These are phyloP conservation scores for Wickerhamia fluorescens DNA, from an alignment of 805 yeast genomes.

Conservation along the genomic window DNA sequence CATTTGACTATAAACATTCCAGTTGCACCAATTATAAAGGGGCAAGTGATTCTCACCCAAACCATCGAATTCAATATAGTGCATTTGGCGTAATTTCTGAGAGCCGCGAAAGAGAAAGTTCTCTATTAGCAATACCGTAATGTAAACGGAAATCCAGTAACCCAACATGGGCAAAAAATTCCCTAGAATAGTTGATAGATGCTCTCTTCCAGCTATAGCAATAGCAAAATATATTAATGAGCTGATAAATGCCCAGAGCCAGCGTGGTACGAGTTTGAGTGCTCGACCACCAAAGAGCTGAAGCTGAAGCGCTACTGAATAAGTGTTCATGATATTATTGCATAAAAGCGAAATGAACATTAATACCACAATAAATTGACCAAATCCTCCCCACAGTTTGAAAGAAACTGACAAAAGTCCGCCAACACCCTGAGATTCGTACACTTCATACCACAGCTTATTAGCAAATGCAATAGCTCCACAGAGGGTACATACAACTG, in stretches of 20 bases:
- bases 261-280: slow-evolving; percentile 67
- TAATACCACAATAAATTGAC: slow-evolving; percentile 65
- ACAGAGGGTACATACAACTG: slow-evolving; percentile 61
- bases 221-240: slow-evolving; percentile 61
- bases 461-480: slow-evolving; percentile 59
- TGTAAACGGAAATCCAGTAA: slow-evolving; percentile 82
- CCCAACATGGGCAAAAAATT: slow-evolving; percentile 89
- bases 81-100: slow-evolving; percentile 7
- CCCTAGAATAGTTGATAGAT: slow-evolving; percentile 64
- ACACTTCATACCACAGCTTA: slow-evolving; percentile 51
- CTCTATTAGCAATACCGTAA: slow-evolving; percentile 64
- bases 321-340: slow-evolving; percentile 74
- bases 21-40: slow-evolving; percentile 70
- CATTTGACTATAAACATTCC: slow-evolving; percentile 57
- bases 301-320: slow-evolving; percentile 74
- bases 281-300: slow-evolving; percentile 52
- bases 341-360: slow-evolving; percentile 71
- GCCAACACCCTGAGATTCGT: slow-evolving; percentile 60
- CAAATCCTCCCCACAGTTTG: slow-evolving; percentile 68
- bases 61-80: slow-evolving; percentile 5
- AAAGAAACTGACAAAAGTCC: slow-evolving; percentile 65
- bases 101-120: slow-evolving; percentile 69
- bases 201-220: slow-evolving; percentile 69
- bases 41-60: no score
- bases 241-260: slow-evolving; percentile 62